Conservation (phyloP, 495 filamentous ascomycete species). For the Hypoxylon crocopeplum region DNA sequence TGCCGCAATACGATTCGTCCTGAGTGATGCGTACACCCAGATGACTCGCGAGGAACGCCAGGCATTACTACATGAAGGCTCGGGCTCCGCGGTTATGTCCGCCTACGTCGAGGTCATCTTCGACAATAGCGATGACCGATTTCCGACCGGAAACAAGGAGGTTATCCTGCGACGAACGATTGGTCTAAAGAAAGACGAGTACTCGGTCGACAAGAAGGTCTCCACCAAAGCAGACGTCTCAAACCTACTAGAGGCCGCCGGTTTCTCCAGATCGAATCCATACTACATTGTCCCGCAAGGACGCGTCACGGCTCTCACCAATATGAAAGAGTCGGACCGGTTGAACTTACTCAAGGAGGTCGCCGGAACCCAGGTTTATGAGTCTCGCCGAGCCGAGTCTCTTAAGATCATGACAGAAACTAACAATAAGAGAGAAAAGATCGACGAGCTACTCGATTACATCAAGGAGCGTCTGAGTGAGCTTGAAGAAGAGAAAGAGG, state of each 20-base stretch:
- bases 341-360: slow-evolving; percentile 94
- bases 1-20: slow-evolving; percentile 96
- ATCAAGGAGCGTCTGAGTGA: slow-evolving; percentile 89
- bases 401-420: slow-evolving; percentile 98
- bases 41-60: slow-evolving; percentile 96
- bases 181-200: slow-evolving; percentile 97
- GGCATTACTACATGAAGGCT: slow-evolving; percentile 93
- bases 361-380: slow-evolving; percentile 95
- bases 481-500: slow-evolving; percentile 96
- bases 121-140: slow-evolving; percentile 95
- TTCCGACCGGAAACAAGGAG: slow-evolving; percentile 91
- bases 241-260: slow-evolving; percentile 93
- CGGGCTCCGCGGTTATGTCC: slow-evolving; percentile 97
- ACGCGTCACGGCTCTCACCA: slow-evolving; percentile 92
- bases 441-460: slow-evolving; percentile 88
- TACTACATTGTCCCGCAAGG: slow-evolving; percentile 99
- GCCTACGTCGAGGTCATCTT: slow-evolving; percentile 99
- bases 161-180: slow-evolving; percentile 91
- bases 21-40: slow-evolving; percentile 96
- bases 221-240: slow-evolving; percentile 94
- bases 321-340: slow-evolving; percentile 95
- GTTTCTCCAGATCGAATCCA: slow-evolving; percentile 95
- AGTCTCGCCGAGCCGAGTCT: slow-evolving; percentile 85
- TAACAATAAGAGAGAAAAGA: slow-evolving; percentile 90
- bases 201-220: slow-evolving; percentile 94